Conservation (phyloP, 2,329 filamentous ascomycete genomes). For the Colletotrichum coccodes region DNA sequence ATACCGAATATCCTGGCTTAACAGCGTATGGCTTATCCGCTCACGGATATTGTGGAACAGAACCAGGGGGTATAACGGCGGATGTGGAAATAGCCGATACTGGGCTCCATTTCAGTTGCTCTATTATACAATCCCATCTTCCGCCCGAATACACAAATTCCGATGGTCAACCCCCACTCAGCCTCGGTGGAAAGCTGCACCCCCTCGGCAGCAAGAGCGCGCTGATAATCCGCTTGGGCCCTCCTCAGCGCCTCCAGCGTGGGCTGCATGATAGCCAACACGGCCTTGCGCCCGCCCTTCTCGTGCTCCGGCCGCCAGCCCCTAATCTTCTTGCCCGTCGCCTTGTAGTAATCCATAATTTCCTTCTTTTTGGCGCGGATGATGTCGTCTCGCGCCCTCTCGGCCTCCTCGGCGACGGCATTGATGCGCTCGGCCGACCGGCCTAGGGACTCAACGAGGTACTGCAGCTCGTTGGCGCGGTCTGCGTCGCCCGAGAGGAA, state of each 20-base stretch:
- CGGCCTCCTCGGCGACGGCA: conserved; percentile 82
- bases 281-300: conserved; percentile 79
- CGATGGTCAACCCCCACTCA: background rate
- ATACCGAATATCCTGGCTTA: background rate
- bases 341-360: conserved; percentile 75
- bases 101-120: background rate
- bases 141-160: background rate
- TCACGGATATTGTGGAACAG: background rate
- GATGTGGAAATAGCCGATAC: background rate
- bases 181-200: conserved; percentile 58
- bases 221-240: conserved; percentile 77
- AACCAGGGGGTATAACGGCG: too few species aligned
- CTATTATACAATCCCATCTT: background rate
- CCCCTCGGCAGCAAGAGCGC: conserved; percentile 73
- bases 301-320: conserved; percentile 73
- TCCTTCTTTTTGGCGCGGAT: conserved; percentile 76
- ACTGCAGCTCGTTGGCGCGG: conserved; percentile 82
- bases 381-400: conserved; percentile 74
- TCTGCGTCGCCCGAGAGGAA: conserved; percentile 90
- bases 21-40: background rate
- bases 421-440: conserved; percentile 83
- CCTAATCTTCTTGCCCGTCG: conserved; percentile 78
- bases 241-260: conserved; percentile 76
- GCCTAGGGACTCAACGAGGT: conserved; percentile 83
- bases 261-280: conserved; percentile 80